Evolutionary conservation across 179 eudicot species (phyloP).

Genomic region (Heliamphora pulchella): DNA sequence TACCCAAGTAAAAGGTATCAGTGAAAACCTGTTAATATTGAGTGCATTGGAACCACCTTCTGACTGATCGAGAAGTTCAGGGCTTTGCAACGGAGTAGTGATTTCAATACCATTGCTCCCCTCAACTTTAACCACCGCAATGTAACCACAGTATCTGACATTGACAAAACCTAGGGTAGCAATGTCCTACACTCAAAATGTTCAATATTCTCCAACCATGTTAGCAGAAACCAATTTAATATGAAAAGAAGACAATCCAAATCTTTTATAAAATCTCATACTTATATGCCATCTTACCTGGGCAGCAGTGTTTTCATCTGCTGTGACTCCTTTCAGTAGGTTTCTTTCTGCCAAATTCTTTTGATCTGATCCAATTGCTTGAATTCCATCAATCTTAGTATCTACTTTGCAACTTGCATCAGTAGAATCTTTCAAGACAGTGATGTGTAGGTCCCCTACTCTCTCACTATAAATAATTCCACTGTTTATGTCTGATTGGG

Average conservation of each 20-base stretch:
- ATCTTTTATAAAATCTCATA: neutral
- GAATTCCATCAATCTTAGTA: conserved; percentile 87
- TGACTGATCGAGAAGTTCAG: conserved; percentile 71
- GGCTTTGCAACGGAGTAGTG: conserved; percentile 34
- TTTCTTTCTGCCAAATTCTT: conserved; percentile 64
- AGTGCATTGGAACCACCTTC: conserved; percentile 99
- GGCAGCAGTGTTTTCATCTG: conserved; percentile 99
- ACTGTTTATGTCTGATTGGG: conserved; percentile 23
- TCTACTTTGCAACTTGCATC: conserved; percentile 83
- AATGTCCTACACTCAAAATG: conserved; percentile 58
- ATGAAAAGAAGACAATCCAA: neutral
- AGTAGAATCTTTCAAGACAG: conserved; percentile 67
- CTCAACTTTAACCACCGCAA: conserved; percentile 77
- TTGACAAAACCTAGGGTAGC: conserved; percentile 80
- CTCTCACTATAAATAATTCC: conserved; percentile 48
- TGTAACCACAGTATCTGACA: conserved; percentile 77
- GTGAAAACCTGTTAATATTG: conserved; percentile 80
- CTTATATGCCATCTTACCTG: conserved; percentile 52
- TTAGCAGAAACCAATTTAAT: neutral
- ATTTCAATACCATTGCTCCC: conserved; percentile 37
- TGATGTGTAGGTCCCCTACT: conserved; percentile 71
- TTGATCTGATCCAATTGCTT: conserved; percentile 63
- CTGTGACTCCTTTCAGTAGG: conserved; percentile 91
- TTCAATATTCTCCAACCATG: conserved; percentile 11
- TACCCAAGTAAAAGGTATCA: neutral